phyloP scores from a whole-genome alignment of 768 basidiomycete species.

The Polyporus arcularius region DNA sequence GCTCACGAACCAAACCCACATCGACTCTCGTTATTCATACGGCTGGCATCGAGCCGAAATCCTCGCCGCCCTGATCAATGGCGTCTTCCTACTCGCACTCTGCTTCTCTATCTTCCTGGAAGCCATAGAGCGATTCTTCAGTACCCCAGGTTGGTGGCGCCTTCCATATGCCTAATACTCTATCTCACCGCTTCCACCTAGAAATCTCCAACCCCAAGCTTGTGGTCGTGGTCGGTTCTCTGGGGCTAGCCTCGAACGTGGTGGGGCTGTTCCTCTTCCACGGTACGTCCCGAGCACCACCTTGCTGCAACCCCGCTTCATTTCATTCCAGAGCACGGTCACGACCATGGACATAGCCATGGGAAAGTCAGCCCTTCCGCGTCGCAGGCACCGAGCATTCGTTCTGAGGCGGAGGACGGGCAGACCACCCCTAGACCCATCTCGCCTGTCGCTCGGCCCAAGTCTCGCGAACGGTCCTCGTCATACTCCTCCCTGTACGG shows the following conservation, averaged over 20 bases:
- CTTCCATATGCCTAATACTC: background rate
- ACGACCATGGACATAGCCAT: conserved; percentile 48
- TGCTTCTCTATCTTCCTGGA: conserved; percentile 96
- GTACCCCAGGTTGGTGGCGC: conserved; percentile 61
- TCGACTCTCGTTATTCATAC: conserved; percentile 85
- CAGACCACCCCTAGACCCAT: conserved; percentile 15
- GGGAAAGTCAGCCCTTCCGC: conserved; percentile 25
- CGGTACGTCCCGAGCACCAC: conserved; percentile 50
- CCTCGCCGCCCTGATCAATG: conserved; percentile 92
- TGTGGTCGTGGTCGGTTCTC: conserved; percentile 85
- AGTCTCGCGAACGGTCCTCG: conserved; percentile 38
- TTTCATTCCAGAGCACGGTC: conserved; percentile 58
- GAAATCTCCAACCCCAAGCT: conserved; percentile 90
- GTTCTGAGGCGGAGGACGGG: conserved; percentile 19
- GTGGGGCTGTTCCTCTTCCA: conserved; percentile 95
- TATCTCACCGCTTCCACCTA: conserved; percentile 31
- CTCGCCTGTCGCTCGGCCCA: conserved; percentile 39
- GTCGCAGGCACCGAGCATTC: conserved; percentile 44
- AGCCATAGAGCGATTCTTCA: conserved; percentile 89
- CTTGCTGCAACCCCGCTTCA: conserved; percentile 8
- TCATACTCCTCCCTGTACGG: conserved; percentile 71
- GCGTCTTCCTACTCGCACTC: conserved; percentile 93
- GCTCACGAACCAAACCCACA: conserved; percentile 62
- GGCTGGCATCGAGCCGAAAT: conserved; percentile 99
- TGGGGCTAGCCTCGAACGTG: conserved; percentile 90